These are phyloP conservation scores for Pseudonectria foliicola DNA, from an alignment of 2,329 filamentous ascomycete species.

Conservation along the genomic window DNA sequence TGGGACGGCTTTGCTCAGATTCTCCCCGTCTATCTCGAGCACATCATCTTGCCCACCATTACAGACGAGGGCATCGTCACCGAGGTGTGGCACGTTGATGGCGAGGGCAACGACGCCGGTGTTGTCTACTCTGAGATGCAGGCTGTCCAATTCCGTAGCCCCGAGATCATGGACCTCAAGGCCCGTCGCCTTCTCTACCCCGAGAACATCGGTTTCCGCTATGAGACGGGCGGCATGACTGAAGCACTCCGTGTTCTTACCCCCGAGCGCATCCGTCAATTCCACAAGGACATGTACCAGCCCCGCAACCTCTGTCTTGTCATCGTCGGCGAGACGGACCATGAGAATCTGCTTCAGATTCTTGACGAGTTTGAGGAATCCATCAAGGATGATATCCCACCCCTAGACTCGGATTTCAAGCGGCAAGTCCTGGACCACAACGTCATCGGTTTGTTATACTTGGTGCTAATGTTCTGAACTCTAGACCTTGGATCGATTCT, in stretches of 20 bases:
- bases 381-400: slow-evolving; percentile 75
- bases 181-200: slow-evolving; percentile 79
- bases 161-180: slow-evolving; percentile 80
- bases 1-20: slow-evolving; percentile 97
- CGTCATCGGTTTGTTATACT: not conserved
- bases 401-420: slow-evolving; percentile 67
- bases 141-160: slow-evolving; percentile 76
- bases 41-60: slow-evolving; percentile 82
- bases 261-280: slow-evolving; percentile 83
- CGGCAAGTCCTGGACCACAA: slow-evolving; percentile 32
- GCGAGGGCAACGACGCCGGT: slow-evolving; percentile 87
- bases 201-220: slow-evolving; percentile 83
- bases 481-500: slow-evolving; percentile 80
- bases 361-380: slow-evolving; percentile 83
- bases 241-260: slow-evolving; percentile 81
- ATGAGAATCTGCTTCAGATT: slow-evolving; percentile 70
- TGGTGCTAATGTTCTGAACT: slow-evolving; percentile 6
- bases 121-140: slow-evolving; percentile 99
- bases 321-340: slow-evolving; percentile 86
- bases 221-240: slow-evolving; percentile 98
- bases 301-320: slow-evolving; percentile 90
- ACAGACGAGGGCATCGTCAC: slow-evolving; percentile 92
- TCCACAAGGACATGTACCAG: slow-evolving; percentile 96
- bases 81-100: slow-evolving; percentile 93
- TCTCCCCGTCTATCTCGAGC: slow-evolving; percentile 89